Percentiles rank a stretch among this genome's conserved stretches.
These are phyloP conservation scores for Berkeleyomyces basicola DNA, from an alignment of 2,329 filamentous ascomycete species.

Conservation along the genomic window DNA sequence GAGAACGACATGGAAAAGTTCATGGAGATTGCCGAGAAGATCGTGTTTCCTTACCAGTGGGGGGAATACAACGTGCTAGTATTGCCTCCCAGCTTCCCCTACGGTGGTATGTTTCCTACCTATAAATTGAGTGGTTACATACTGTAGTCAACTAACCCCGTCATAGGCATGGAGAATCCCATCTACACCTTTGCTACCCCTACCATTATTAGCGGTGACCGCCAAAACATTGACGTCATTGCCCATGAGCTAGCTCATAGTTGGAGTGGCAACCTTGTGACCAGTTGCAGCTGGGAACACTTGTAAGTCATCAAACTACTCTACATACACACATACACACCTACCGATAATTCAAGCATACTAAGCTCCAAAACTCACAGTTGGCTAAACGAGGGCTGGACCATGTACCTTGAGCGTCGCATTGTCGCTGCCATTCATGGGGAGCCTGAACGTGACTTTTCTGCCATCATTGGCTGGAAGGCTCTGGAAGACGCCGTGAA, in stretches of 20 bases:
- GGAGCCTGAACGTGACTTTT: conserved; percentile 78
- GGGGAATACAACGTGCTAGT: conserved; percentile 89
- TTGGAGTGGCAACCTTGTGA: conserved; percentile 81
- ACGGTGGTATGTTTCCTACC: conserved; percentile 44
- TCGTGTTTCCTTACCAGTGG: conserved; percentile 82
- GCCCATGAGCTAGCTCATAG: conserved; percentile 65
- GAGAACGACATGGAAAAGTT: conserved; percentile 85
- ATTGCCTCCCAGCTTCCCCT: conserved; percentile 77
- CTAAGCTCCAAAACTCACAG: conserved; percentile 20
- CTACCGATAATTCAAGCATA: background rate
- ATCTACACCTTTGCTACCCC: conserved; percentile 92
- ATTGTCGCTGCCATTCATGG: conserved; percentile 65
- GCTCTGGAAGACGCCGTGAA: conserved; percentile 65
- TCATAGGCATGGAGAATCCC: conserved; percentile 68
- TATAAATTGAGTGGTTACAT: background rate
- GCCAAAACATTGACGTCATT: conserved; percentile 89
- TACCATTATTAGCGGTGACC: conserved; percentile 78
- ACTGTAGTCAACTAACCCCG: conserved; percentile 14
- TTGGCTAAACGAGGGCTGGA: conserved; percentile 73
- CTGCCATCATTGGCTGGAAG: conserved; percentile 92
- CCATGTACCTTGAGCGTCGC: conserved; percentile 79
- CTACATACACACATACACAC: too few species aligned
- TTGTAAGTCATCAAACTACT: conserved; percentile 32
- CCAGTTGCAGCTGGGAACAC: conserved; percentile 66
- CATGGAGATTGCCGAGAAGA: conserved; percentile 66